Percentiles rank a stretch among this genome's conserved stretches.
Conservation (phyloP, 2,329 filamentous ascomycete species). For the Teratosphaeria zuluensis region DNA sequence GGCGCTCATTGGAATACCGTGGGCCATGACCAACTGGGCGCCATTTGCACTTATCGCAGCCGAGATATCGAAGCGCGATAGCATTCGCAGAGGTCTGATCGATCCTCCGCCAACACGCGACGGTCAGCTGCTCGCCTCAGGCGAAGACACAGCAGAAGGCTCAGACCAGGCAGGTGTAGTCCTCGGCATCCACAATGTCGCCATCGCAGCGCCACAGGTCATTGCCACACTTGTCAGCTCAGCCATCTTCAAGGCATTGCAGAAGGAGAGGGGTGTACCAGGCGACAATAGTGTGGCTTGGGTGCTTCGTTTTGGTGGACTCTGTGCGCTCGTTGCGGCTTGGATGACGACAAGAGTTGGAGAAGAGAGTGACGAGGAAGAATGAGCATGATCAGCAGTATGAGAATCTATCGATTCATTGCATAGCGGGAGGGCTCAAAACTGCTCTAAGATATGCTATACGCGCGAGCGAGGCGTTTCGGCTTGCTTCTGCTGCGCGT, state of each 20-base stretch:
- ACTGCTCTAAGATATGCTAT: background rate
- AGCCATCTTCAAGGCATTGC: slow-evolving; percentile 71
- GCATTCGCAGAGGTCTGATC: slow-evolving; percentile 46
- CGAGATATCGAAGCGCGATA: slow-evolving; percentile 77
- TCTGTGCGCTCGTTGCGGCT: slow-evolving; percentile 67
- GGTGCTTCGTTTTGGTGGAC: slow-evolving; percentile 74
- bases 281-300: slow-evolving; percentile 82
- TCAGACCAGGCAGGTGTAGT: slow-evolving; percentile 80
- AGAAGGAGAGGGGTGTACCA: slow-evolving; percentile 75
- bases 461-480: background rate
- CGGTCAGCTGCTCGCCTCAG: slow-evolving; percentile 30
- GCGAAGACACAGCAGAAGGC: slow-evolving; percentile 45
- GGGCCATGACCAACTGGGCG: slow-evolving; percentile 89
- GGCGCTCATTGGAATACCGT: slow-evolving; percentile 75
- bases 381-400: background rate
- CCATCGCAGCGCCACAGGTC: slow-evolving; percentile 84
- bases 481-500: background rate
- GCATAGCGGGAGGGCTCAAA: background rate
- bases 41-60: slow-evolving; percentile 91
- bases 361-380: background rate
- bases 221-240: slow-evolving; percentile 78
- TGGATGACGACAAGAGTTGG: slow-evolving; percentile 7
- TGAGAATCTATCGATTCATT: background rate
- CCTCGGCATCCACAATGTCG: slow-evolving; percentile 90
- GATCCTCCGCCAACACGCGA: slow-evolving; percentile 28